These are phyloP conservation scores for Pisolithus albus DNA, from an alignment of 768 basidiomycete genomes.

Conservation along the genomic window DNA sequence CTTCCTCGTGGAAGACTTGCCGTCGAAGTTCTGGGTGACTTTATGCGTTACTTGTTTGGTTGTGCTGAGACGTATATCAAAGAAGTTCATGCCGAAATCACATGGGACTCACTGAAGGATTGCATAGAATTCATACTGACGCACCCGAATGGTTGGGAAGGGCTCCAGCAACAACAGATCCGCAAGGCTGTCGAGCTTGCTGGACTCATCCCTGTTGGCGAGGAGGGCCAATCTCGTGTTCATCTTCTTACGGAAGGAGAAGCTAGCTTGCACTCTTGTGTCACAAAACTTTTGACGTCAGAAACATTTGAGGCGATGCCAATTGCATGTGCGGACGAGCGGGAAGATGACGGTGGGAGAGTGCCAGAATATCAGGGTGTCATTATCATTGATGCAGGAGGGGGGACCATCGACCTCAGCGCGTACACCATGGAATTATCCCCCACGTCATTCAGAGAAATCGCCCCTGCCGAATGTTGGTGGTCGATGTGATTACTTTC, in stretches of 20 bases:
- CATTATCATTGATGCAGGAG: conserved; percentile 46
- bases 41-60: conserved; percentile 35
- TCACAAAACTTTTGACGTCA: conserved; percentile 36
- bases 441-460: conserved; percentile 31
- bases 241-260: conserved; percentile 58
- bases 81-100: conserved; percentile 33
- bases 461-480: conserved; percentile 29
- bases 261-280: conserved; percentile 51
- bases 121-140: conserved; percentile 45
- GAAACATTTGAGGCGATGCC: conserved; percentile 14
- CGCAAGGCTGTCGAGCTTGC: conserved; percentile 45
- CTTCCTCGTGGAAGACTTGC: conserved; percentile 32
- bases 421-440: conserved; percentile 33
- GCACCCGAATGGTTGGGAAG: conserved; percentile 62
- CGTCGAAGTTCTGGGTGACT: conserved; percentile 36
- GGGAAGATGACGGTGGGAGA: conserved; percentile 5
- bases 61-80: conserved; percentile 39
- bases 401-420: conserved; percentile 35
- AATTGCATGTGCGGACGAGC: conserved; percentile 11
- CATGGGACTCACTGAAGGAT: conserved; percentile 38
- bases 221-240: conserved; percentile 33
- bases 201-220: conserved; percentile 38
- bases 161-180: conserved; percentile 47
- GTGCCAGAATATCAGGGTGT: conserved; percentile 24
- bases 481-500: not conserved